Evolutionary conservation across 1,139 yeast genomes (phyloP).

Genomic region (Blastobotrys proliferans): DNA sequence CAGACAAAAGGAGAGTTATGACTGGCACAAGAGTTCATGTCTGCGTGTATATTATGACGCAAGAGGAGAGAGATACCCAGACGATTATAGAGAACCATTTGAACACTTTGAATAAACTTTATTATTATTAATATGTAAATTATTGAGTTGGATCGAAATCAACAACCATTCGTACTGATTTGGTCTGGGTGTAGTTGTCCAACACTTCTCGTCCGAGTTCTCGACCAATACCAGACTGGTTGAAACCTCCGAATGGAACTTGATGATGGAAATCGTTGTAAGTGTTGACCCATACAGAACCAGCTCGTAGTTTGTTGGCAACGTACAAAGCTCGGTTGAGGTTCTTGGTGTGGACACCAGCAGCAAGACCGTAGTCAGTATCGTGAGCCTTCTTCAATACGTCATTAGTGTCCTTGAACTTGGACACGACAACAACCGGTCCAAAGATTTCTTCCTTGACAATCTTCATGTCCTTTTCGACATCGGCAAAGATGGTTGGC

Average conservation of each 20-base stretch:
- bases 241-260: slow-evolving; percentile 78
- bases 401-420: slow-evolving; percentile 69
- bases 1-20: neutral
- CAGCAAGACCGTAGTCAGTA: slow-evolving; percentile 77
- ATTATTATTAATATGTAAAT: no score
- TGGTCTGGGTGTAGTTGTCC: slow-evolving; percentile 73
- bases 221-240: slow-evolving; percentile 84
- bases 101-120: no score
- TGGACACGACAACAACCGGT: slow-evolving; percentile 72
- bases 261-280: slow-evolving; percentile 76
- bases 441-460: slow-evolving; percentile 84
- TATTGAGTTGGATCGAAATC: no score
- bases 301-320: slow-evolving; percentile 66
- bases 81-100: neutral
- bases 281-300: slow-evolving; percentile 79
- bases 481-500: slow-evolving; percentile 79
- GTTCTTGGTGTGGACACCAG: slow-evolving; percentile 73
- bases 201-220: slow-evolving; percentile 87
- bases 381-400: slow-evolving; percentile 66
- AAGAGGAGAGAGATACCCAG: neutral
- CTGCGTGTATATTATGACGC: slow-evolving; percentile 1
- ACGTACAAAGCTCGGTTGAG: slow-evolving; percentile 58
- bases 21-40: slow-evolving; percentile 9
- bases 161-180: slow-evolving; percentile 51
- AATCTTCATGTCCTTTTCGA: slow-evolving; percentile 59